Evolutionary conservation across 2,329 filamentous ascomycete genomes (phyloP).

Genomic region (Colletotrichum sidae): DNA sequence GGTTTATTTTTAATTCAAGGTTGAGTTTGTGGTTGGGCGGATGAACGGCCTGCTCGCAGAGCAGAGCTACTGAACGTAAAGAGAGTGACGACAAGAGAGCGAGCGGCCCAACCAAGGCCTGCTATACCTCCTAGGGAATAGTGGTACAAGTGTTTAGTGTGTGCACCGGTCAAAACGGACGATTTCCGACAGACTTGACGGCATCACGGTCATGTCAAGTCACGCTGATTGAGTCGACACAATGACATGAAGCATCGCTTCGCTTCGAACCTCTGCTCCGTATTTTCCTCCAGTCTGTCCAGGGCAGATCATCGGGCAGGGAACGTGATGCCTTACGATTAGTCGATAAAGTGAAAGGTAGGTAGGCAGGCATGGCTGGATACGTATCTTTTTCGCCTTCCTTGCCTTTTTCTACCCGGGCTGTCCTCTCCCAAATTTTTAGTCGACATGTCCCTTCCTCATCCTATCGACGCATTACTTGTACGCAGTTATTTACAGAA

Average conservation of each 20-base stretch:
- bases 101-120: too few species aligned
- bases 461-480: background rate
- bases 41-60: background rate
- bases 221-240: background rate
- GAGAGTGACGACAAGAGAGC: too few species aligned
- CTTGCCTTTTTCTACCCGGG: slow-evolving; percentile 20
- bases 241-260: background rate
- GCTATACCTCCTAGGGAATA: too few species aligned
- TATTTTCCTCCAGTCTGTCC: too few species aligned
- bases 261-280: too few species aligned
- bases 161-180: too few species aligned
- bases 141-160: too few species aligned
- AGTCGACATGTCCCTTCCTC: background rate
- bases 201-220: too few species aligned
- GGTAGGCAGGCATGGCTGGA: background rate
- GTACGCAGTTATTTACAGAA: too few species aligned
- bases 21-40: slow-evolving; percentile 15
- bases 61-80: too few species aligned
- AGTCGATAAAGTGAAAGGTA: too few species aligned
- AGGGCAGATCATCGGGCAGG: background rate
- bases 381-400: slow-evolving; percentile 28
- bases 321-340: background rate
- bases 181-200: too few species aligned
- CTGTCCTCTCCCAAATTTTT: slow-evolving; percentile 12
- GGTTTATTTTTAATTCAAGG: slow-evolving; percentile 31